Conservation (phyloP, 78 protist genomes). For the Dictyostelium citrinum region DNA sequence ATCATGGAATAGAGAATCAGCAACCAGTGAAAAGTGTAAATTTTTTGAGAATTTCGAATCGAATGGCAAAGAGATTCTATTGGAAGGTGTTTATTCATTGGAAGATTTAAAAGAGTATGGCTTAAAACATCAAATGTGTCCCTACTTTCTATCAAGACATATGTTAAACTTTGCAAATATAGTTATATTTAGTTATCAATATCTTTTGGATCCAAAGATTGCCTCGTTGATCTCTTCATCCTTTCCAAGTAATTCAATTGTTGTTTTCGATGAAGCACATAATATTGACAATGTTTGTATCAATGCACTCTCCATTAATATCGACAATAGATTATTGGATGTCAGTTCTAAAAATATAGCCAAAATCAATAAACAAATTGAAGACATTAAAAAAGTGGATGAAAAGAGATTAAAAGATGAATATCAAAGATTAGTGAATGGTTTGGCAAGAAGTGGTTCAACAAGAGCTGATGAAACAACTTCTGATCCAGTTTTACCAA, state of each 20-base stretch:
- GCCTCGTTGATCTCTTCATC: constrained; percentile 75
- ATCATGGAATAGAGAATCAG: constrained; percentile 82
- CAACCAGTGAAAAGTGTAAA: constrained; percentile 55
- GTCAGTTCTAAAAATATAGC: background rate
- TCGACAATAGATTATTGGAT: constrained; percentile 70
- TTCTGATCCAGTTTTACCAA: constrained; percentile 81
- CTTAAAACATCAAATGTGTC: constrained; percentile 84
- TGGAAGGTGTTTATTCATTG: constrained; percentile 92
- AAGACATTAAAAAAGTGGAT: constrained; percentile 52
- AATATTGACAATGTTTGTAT: constrained; percentile 98
- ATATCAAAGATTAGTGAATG: constrained; percentile 53
- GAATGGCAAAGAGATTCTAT: constrained; percentile 15
- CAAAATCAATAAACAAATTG: constrained; percentile 25
- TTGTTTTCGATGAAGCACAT: constrained; percentile 99
- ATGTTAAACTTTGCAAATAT: constrained; percentile 87
- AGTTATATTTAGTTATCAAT: constrained; percentile 95
- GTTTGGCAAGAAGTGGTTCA: constrained; percentile 61
- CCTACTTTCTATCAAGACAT: constrained; percentile 93
- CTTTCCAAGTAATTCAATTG: constrained; percentile 84
- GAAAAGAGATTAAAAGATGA: constrained; percentile 56
- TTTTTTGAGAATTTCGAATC: constrained; percentile 77
- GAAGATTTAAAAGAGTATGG: constrained; percentile 91
- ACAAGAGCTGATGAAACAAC: constrained; percentile 15
- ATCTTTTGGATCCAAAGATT: constrained; percentile 97
- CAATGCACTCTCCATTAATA: constrained; percentile 88